Conservation (phyloP, 2,329 filamentous ascomycete species). For the Fusarium udum region DNA sequence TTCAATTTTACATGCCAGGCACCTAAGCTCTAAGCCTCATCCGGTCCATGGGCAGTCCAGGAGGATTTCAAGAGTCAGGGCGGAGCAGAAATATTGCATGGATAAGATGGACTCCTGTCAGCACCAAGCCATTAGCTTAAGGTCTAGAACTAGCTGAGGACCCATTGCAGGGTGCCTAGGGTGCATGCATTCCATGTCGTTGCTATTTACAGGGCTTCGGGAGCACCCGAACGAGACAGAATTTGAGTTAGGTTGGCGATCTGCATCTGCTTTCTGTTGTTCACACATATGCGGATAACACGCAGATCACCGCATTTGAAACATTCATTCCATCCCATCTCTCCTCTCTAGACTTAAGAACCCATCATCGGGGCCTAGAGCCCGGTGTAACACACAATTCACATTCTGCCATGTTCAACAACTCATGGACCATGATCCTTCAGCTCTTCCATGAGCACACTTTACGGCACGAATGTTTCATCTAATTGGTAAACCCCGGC, state of each 20-base stretch:
- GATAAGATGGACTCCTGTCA: conserved; percentile 20
- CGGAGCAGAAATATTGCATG: conserved; percentile 25
- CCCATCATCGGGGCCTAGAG: neutral
- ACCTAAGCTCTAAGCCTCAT: conserved; percentile 25
- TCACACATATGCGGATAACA: neutral
- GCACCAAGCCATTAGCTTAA: conserved; percentile 13
- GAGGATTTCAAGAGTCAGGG: conserved; percentile 17
- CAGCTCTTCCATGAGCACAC: neutral
- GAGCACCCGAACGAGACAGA: conserved; percentile 19
- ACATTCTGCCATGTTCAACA: neutral
- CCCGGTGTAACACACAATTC: neutral
- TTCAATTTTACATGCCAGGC: conserved; percentile 18
- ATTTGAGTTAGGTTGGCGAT: neutral
- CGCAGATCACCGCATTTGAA: conserved; percentile 1
- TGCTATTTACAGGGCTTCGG: conserved; percentile 19
- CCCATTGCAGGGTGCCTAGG: neutral
- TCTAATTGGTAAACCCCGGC: conserved; percentile 2
- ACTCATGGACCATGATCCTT: neutral
- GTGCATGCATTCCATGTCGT: neutral
- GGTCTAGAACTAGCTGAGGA: conserved; percentile 29
- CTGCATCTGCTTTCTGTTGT: neutral
- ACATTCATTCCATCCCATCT: neutral
- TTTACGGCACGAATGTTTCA: neutral
- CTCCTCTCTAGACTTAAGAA: neutral
- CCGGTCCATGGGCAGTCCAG: conserved; percentile 5